phyloP scores from a whole-genome alignment of 2,329 filamentous ascomycete genomes.

The Sarocladium brachiariae region DNA sequence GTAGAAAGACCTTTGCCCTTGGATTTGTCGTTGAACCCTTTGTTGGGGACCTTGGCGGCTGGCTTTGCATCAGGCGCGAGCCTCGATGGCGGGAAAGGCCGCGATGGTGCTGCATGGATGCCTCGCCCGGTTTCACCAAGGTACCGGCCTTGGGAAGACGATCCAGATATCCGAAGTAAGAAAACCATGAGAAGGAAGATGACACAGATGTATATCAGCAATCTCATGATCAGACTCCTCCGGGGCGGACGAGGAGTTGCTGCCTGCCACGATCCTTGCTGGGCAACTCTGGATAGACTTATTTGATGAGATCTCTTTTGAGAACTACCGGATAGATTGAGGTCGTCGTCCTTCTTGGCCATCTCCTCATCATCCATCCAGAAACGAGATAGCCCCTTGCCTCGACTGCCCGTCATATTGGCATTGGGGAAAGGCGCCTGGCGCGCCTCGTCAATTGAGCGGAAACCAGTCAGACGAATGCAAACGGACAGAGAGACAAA shows the following conservation, averaged over 20 bases:
- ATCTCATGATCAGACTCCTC: conserved; percentile 48
- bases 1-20: not conserved
- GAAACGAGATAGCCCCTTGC: conserved; percentile 27
- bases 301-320: not conserved
- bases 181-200: conserved; percentile 49
- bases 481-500: not conserved
- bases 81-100: not conserved
- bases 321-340: conserved; percentile 17
- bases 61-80: not conserved
- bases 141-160: not conserved
- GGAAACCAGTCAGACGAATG: not conserved
- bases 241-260: conserved; percentile 31
- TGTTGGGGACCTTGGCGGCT: not conserved
- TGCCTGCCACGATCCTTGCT: conserved; percentile 30
- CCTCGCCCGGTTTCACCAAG: not conserved
- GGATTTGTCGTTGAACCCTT: not conserved
- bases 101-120: not conserved
- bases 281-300: conserved; percentile 16
- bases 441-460: not conserved
- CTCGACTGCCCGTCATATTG: conserved; percentile 32
- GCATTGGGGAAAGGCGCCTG: conserved; percentile 2
- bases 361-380: conserved; percentile 49
- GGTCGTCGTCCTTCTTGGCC: conserved; percentile 55
- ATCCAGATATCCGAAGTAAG: conserved; percentile 16
- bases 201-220: conserved; percentile 39